Base-by-base conservation (phyloP, 2,329 filamentous ascomycete genomes). In the Ascochyta rabiei region DNA sequence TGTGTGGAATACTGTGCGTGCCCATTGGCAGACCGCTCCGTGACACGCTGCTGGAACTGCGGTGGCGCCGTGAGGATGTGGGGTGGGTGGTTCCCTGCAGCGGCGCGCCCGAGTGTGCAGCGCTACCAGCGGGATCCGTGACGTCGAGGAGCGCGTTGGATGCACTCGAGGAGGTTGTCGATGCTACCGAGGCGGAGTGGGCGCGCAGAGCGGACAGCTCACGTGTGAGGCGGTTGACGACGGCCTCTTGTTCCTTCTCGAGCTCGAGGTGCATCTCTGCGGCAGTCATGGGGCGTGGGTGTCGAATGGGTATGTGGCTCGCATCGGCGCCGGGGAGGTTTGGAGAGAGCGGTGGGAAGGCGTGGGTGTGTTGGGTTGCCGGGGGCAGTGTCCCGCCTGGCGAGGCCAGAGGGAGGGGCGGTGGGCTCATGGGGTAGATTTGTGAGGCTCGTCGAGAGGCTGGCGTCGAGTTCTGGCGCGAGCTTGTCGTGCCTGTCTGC, bases 231-330 rank as follows among this genome's bases (percentile, higher is more conserved):
- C 93, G 91, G 78, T 98, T 98, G 57, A 97, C 93, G 67, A 97
- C 89, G 31, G 92, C 90, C 76, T 98, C 93, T 68, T 98, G 93
- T 72, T 98, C 93, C 75, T 96, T 95, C 76, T 98, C 93, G 23
- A 97, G 82, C 77, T 96, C 86, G 56, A 90, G 82, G 75, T 97
- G 92, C 57, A 98, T 82, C 74, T 98, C 93, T 3, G 91, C 89
- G 1, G 91, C 88, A 0, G 93, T 97, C 73, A 97, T 79, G 3
- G 93, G 93, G 31, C 91, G 85, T 6, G 93, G 93, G 73, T 96
- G 93, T 59, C 93, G 86, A 66, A 96, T 78, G 4, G 93, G 93
- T 12, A 79, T 66, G 0, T 89, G 90, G 51, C 86, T 44, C 15
- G 68, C 59, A 48, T 73, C 66, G 40, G 65, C 68, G 52, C 58